These are phyloP conservation scores for Fusarium proliferatum DNA, from an alignment of 2,329 filamentous ascomycete species.

Conservation along the genomic window DNA sequence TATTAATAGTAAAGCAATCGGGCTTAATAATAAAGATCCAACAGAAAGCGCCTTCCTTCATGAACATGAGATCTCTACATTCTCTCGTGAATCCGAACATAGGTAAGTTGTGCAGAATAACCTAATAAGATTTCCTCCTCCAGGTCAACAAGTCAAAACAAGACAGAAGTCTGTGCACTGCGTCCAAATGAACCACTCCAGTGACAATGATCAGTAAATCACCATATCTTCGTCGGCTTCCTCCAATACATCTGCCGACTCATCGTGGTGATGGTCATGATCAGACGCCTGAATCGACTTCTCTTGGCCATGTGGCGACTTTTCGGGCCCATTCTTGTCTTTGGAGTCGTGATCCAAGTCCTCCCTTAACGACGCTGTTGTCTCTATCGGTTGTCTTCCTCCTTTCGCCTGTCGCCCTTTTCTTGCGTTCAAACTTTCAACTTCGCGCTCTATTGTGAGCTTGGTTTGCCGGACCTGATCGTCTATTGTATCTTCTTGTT, in stretches of 20 bases:
- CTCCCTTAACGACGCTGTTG: constrained; percentile 22
- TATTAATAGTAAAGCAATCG: constrained; percentile 1
- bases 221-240: constrained; percentile 91
- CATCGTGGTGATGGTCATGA: constrained; percentile 65
- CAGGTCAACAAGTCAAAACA: not conserved
- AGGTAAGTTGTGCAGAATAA: not conserved
- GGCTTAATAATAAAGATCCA: not conserved
- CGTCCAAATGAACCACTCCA: not conserved
- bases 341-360: constrained; percentile 14
- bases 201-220: constrained; percentile 74
- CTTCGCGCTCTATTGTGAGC: constrained; percentile 71
- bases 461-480: constrained; percentile 76
- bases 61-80: not conserved
- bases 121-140: not conserved
- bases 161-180: not conserved
- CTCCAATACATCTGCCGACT: constrained; percentile 80
- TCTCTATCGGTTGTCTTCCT: constrained; percentile 15
- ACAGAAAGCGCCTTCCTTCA: constrained; percentile 8
- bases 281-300: constrained; percentile 21
- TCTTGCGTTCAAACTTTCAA: constrained; percentile 67
- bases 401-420: constrained; percentile 53
- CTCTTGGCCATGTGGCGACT: constrained; percentile 11
- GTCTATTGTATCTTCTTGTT: constrained; percentile 77
- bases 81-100: not conserved
- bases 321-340: constrained; percentile 11